Conservation (phyloP, 345 rosid genomes). For the Eutrema yunnanense region DNA sequence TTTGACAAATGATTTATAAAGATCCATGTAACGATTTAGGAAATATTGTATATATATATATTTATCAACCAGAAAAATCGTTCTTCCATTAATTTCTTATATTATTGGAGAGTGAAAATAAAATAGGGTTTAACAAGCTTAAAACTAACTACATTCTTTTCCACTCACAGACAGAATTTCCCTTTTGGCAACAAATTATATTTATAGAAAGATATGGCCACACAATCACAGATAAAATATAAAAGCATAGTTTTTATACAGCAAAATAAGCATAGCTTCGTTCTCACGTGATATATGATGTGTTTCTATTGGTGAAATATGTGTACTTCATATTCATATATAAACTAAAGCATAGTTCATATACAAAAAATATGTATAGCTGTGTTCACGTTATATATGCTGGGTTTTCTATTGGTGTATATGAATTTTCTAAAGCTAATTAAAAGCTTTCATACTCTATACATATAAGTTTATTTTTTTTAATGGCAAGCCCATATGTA, state of each 20-base stretch:
- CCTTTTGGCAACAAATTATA: background rate
- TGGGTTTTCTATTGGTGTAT: background rate
- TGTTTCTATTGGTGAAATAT: background rate
- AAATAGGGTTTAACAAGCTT: background rate
- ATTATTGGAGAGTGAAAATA: background rate
- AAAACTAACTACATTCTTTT: background rate
- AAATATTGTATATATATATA: background rate
- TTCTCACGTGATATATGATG: slow-evolving; percentile 8
- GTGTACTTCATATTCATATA: background rate
- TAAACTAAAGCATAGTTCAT: background rate
- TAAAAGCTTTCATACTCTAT: background rate
- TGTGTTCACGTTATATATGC: background rate
- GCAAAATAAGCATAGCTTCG: background rate
- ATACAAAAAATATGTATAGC: background rate
- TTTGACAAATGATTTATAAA: background rate
- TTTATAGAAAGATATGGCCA: background rate
- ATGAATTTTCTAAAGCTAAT: background rate
- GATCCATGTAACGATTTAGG: background rate
- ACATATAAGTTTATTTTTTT: background rate
- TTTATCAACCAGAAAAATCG: background rate
- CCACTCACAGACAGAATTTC: background rate
- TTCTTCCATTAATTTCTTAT: background rate
- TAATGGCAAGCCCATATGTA: background rate
- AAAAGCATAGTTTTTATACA: background rate
- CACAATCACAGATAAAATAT: background rate